Base-by-base conservation (phyloP, 768 basidiomycete genomes). In the Macrolepiota dolichaula region DNA sequence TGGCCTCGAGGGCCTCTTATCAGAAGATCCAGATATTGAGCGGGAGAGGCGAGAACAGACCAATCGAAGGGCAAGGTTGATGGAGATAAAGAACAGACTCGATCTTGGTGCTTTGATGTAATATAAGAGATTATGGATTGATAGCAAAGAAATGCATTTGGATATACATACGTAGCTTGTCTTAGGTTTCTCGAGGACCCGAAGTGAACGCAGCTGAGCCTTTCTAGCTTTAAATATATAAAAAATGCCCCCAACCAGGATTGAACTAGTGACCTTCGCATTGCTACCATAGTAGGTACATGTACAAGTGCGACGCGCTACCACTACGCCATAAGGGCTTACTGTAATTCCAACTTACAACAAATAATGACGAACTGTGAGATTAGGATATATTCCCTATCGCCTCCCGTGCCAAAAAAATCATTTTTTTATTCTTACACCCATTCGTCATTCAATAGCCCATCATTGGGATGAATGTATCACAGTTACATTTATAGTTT, bases 181-280 rank as follows among this genome's bases (percentile, higher is more conserved):
- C n/a, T n/a, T n/a, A n/a, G n/a, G n/a, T n/a, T n/a, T n/a, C n/a
- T n/a, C n/a, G n/a, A n/a, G n/a, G n/a, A n/a, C n/a, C n/a, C n/a
- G n/a, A n/a, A n/a, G n/a, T n/a, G n/a, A n/a, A n/a, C n/a, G n/a
- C n/a, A n/a, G n/a, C 38, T 63, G 40, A 29, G 37, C 44, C 37
- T 50, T 42, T 42, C 40, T 11, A 12, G 22, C 2, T 1, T 22
- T 57, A 40, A 38, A 47, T 55, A 57, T 62, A 68, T 71, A 69
- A 67, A 47, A 56, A 59, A 63, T 77, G 76, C 76, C 76, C 66
- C 73, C 70, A 74, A 75, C 74, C 75, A 73, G 76, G 73, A 71
- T 77, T 74, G 76, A 77, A 77, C 75, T 73, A 77, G 68, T 75
- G 76, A 76, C 76, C 76, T 76, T 75, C 72, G 70, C 75, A 76